Percentiles rank a stretch among this genome's conserved stretches.
phyloP scores from a whole-genome alignment of 148 eudicot species.

The Cornus suecica region DNA sequence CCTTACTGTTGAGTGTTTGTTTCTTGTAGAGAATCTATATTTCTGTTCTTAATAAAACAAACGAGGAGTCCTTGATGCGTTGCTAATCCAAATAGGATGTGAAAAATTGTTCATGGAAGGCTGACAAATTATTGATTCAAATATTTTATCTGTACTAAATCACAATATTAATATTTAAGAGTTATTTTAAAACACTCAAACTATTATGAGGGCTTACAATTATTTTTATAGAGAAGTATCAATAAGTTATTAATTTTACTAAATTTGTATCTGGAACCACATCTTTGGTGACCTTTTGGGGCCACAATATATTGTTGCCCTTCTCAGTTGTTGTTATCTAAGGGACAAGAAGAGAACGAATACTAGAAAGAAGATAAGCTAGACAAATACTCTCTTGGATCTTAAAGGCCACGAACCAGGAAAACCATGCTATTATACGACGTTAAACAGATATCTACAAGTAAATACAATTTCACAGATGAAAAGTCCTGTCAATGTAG shows the following conservation, averaged over 20 bases:
- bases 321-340: neutral
- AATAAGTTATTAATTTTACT: neutral
- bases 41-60: neutral
- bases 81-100: neutral
- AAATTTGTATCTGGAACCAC: neutral
- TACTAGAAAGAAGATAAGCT: no score
- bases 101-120: neutral
- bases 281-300: constrained; percentile 1
- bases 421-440: no score
- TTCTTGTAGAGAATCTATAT: neutral
- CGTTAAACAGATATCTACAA: no score
- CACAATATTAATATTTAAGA: neutral
- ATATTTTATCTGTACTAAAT: neutral
- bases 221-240: no score
- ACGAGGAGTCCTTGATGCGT: neutral
- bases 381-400: no score
- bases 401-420: no score
- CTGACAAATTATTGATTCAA: neutral
- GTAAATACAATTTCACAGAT: neutral
- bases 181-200: no score
- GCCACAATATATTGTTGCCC: neutral
- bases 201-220: neutral
- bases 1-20: neutral
- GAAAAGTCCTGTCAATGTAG: neutral
- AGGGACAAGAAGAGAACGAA: neutral